These are phyloP conservation scores for Xerocomus brunneocitrinus DNA, from an alignment of 768 basidiomycete species.

Conservation along the genomic window DNA sequence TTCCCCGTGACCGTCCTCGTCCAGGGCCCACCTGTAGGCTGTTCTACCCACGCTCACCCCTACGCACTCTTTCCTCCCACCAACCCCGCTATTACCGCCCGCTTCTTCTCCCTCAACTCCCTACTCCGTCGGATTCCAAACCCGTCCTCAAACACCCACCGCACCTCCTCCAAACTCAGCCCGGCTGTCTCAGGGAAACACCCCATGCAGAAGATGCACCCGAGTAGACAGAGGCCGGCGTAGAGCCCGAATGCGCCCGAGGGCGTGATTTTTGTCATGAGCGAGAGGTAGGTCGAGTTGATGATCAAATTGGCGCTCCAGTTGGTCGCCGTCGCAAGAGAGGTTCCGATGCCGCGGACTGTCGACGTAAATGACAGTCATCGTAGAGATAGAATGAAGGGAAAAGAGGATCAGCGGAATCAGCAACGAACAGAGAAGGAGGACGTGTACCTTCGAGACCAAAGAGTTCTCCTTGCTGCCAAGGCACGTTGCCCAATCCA, in stretches of 20 bases:
- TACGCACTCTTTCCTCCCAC: neutral
- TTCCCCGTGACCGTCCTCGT: too few relatives aligned
- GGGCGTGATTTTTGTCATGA: conserved; percentile 71
- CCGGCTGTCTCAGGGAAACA: conserved; percentile 83
- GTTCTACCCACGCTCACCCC: neutral
- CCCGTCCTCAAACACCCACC: conserved; percentile 55
- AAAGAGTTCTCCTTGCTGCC: conserved; percentile 87
- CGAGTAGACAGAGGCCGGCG: conserved; percentile 64
- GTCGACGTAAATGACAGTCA: neutral
- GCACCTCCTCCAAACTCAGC: conserved; percentile 64
- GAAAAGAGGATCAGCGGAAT: neutral
- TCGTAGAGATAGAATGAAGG: too few relatives aligned
- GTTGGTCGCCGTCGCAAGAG: conserved; percentile 70
- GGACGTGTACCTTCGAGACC: conserved; percentile 52
- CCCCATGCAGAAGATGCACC: conserved; percentile 61
- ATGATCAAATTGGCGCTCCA: conserved; percentile 77
- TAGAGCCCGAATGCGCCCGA: conserved; percentile 76
- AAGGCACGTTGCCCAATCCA: conserved; percentile 76
- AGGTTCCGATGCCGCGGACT: conserved; percentile 77
- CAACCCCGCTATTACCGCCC: conserved; percentile 1
- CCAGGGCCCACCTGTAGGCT: too few relatives aligned
- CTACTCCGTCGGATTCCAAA: conserved; percentile 61
- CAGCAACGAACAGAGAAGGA: too few relatives aligned
- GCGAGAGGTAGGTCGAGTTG: conserved; percentile 72
- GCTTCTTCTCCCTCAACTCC: conserved; percentile 35